Evolutionary conservation across 495 filamentous ascomycete species (phyloP), one percentile per base, ranked within the genome.

Genomic region (Lophiotrema nucula): DNA sequence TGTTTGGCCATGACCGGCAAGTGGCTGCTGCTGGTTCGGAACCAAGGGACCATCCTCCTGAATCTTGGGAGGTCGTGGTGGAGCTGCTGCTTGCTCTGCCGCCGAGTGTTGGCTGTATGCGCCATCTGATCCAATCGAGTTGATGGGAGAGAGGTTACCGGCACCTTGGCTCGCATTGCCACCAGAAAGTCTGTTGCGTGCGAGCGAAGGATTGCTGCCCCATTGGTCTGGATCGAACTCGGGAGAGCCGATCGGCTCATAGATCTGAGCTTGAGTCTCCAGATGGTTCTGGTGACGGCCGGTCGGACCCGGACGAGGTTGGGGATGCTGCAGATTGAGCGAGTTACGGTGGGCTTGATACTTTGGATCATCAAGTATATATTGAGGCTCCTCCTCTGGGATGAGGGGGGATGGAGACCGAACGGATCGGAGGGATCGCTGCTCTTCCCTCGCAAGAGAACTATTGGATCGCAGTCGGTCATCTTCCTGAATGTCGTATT

Each of bases 261-360:
- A 95, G 16, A 83, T 79, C 47, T 87, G 81, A 10, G 90, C 92
- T 66, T 91, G 83, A 4, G 79, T 83, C 70, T 97, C 92, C 3
- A 96, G 79, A 4, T 86, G 83, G 8, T 81, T 83, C 68, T 92
- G 88, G 69, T 91, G 91, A 24, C 87, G 86, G 56, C 86, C 84
- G 10, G 89, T 90, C 24, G 89, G 86, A 0, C 90, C 90, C 51
- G 82, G 87, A 13, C 89, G 83, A 24, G 92, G 92, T 68, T 97
- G 92, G 15, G 92, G 92, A 72, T 97, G 92, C 69, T 92, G 85
- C 5, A 97, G 74, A 66, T 92, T 90, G 25, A 95, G 73, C 42
- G 89, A 95, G 69, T 93, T 88, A 46, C 92, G 89, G 71, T 96
- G 88, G 16, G 89, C 89, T 66, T 88, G 84, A 69, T 96, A 96